Conservation (phyloP, 2,329 filamentous ascomycete genomes). For the Hypoxylon sp. region DNA sequence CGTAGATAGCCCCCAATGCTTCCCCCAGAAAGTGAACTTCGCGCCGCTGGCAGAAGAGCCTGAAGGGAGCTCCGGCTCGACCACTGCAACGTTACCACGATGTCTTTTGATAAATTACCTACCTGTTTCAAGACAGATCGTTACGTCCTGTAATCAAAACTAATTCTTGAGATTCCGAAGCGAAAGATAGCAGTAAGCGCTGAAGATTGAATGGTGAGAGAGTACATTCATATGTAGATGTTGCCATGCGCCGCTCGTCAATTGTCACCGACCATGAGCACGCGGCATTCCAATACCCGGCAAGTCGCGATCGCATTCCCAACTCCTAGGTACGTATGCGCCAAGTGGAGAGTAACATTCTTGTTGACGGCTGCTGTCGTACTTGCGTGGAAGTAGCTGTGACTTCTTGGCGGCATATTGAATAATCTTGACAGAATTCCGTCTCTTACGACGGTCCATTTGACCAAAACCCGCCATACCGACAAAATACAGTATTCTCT, state of each 20-base stretch:
- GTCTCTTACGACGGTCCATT: too few relatives aligned
- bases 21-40: constrained; percentile 18
- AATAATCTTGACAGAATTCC: neutral
- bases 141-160: constrained; percentile 19
- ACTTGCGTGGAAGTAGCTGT: neutral
- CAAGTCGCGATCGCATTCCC: neutral
- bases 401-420: neutral
- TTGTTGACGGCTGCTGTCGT: neutral
- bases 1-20: constrained; percentile 30
- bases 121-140: constrained; percentile 9
- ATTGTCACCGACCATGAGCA: constrained; percentile 22
- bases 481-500: too few relatives aligned
- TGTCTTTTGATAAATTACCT: constrained; percentile 14
- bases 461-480: too few relatives aligned
- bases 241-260: neutral
- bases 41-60: constrained; percentile 15
- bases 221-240: neutral
- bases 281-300: constrained; percentile 1
- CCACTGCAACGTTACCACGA: constrained; percentile 41
- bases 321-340: neutral
- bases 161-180: constrained; percentile 9
- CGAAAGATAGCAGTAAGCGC: neutral
- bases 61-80: constrained; percentile 19
- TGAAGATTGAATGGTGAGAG: neutral
- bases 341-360: neutral